phyloP scores from a whole-genome alignment of 768 basidiomycete genomes.

The Xanthoconium stramineum region DNA sequence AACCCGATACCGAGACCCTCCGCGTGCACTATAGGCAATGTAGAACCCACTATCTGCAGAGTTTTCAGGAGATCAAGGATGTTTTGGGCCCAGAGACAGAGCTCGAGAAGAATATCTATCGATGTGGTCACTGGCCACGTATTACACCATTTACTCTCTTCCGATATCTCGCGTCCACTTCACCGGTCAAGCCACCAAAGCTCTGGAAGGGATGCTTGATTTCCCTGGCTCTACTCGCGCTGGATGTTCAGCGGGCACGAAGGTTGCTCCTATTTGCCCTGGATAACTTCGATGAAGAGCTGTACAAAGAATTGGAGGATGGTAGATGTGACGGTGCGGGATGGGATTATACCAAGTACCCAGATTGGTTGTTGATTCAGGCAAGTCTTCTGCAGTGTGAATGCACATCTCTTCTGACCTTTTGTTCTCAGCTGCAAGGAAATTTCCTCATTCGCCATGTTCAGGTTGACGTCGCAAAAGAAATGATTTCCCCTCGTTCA shows the following conservation, averaged over 20 bases:
- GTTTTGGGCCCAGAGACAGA: not conserved
- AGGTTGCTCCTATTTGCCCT: not conserved
- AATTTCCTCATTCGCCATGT: not conserved
- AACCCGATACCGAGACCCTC: not conserved
- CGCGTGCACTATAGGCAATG: not conserved
- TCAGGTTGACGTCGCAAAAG: not conserved
- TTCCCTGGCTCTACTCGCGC: not conserved
- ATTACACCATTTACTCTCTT: not conserved
- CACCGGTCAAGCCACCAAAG: not conserved
- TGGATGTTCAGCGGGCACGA: not conserved
- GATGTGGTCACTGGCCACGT: not conserved
- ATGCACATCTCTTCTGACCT: no score
- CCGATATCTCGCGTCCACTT: not conserved
- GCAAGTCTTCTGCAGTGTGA: no score
- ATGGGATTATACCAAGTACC: not conserved
- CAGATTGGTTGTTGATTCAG: not conserved
- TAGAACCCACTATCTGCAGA: not conserved
- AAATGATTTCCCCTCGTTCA: not conserved
- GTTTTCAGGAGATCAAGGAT: not conserved
- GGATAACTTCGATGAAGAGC: not conserved
- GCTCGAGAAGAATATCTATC: not conserved
- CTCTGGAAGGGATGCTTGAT: not conserved
- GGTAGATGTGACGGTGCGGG: not conserved
- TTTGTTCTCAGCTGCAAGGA: not conserved
- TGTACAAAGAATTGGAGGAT: not conserved